A percentile compares a stretch with the other conserved stretches of the same genome.
Conservation (phyloP, 768 basidiomycete species). For the Leccinum obscurum region DNA sequence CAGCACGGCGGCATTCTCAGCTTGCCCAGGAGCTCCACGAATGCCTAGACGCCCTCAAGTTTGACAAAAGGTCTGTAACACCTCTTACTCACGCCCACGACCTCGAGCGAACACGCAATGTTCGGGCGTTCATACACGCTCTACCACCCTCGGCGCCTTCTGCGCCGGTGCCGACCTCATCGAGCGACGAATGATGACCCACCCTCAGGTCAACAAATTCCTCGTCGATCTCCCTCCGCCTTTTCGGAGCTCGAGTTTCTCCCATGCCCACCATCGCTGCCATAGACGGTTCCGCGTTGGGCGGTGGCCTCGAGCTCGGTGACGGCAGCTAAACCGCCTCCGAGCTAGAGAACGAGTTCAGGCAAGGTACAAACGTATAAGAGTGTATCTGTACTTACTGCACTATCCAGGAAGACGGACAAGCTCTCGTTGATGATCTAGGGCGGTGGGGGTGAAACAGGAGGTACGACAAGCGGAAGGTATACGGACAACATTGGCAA, state of each 20-base stretch:
- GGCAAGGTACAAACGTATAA: conserved; percentile 56
- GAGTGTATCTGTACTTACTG: conserved; percentile 45
- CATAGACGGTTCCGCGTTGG: conserved; percentile 90
- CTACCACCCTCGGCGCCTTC: conserved; percentile 74
- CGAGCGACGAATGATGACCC: conserved; percentile 81
- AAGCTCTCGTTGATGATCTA: conserved; percentile 83
- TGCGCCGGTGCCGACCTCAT: conserved; percentile 91
- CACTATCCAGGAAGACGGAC: conserved; percentile 79
- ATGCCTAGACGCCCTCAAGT: conserved; percentile 63
- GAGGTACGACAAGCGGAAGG: background rate
- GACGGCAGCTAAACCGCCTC: conserved; percentile 74
- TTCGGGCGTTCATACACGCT: conserved; percentile 84
- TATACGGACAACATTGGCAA: conserved; percentile 78
- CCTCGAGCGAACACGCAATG: conserved; percentile 37
- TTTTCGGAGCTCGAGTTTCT: conserved; percentile 76
- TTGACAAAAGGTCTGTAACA: conserved; percentile 57
- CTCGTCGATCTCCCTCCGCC: conserved; percentile 67
- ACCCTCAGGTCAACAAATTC: conserved; percentile 71
- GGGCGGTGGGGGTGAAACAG: background rate
- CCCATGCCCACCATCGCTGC: conserved; percentile 91
- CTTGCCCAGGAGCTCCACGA: conserved; percentile 63
- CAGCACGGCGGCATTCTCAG: conserved; percentile 3
- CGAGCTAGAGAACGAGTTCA: conserved; percentile 38
- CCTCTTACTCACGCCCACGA: background rate
- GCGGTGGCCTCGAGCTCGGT: conserved; percentile 89